Base-by-base conservation (phyloP, 1,139 yeast species). In the Yarrowia galli region DNA sequence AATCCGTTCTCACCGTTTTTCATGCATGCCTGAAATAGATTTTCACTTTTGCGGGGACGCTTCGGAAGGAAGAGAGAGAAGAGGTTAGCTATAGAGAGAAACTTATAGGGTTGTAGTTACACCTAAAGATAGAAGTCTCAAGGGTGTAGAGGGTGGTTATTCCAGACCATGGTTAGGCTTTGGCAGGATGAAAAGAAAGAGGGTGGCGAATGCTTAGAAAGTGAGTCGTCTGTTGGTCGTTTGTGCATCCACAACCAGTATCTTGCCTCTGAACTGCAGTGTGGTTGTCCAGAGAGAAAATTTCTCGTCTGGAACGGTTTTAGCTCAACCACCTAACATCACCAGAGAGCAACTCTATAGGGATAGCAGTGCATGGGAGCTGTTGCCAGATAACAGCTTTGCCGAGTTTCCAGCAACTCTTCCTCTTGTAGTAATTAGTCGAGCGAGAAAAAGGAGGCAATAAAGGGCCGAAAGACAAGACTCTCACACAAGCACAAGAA, bases 331-430 rank as follows among this genome's bases (percentile, higher is more conserved):
- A 12, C 32, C n/a, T n/a, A 32, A 53, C 36, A 54, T 40, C 61
- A 54, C 48, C 46, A 40, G 23, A 40, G 36, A 38, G 46, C 61
- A 54, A 54, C 61, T 54, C 9, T 54, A 54, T 54, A 40, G 32
- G 9, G 60, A 36, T 54, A 13, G 48, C 12, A 6, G 38, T 54
- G 61, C 61, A 54, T 54, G 46, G 61, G 61, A 54, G 61, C 61
- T 54, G 61, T 54, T 54, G 61, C 61, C 61, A 40, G 61, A 54
- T 54, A 54, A 54, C 61, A 40, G 61, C 32, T 54, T 40, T 40
- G 36, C 46, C 48, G 36, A 40, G 22, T 16, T 3, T 22, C 45
- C 36, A 54, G 60, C 60, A 54, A 54, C 46, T 54, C 45, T 38
- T 46, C 53, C 25, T 18, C 5, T 28, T 28, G 32, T 28, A 6